Conservation (phyloP, 805 yeast genomes). For the Scheffersomyces ergatensis region DNA sequence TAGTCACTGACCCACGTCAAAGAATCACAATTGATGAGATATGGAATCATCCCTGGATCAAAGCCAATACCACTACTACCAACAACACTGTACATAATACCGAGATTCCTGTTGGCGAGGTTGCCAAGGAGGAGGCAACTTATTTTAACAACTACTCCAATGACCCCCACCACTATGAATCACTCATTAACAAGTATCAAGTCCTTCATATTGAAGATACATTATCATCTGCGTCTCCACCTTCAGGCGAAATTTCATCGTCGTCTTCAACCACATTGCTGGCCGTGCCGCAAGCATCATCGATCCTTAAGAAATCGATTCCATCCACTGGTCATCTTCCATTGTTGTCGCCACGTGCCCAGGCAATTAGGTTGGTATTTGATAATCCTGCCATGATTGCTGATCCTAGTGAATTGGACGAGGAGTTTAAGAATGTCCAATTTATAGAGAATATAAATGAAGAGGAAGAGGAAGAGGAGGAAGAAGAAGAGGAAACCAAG, state of each 20-base stretch:
- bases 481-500: conserved; percentile 6
- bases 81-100: no score
- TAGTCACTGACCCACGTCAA: conserved; percentile 66
- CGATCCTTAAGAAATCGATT: background rate
- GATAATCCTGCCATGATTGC: conserved; percentile 42
- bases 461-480: conserved; percentile 4
- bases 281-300: background rate
- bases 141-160: background rate
- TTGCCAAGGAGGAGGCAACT: no score
- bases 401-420: conserved; percentile 4
- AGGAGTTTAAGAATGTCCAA: conserved; percentile 13
- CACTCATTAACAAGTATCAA: conserved; percentile 2
- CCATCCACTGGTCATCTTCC: no score
- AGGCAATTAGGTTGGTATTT: conserved; percentile 41
- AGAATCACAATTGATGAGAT: conserved; percentile 70
- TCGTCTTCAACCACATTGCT: background rate
- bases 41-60: conserved; percentile 68
- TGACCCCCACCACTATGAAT: conserved; percentile 1
- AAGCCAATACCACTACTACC: conserved; percentile 2
- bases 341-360: conserved; percentile 32
- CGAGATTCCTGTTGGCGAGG: no score
- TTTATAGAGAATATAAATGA: conserved; percentile 19
- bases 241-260: background rate
- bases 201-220: conserved; percentile 3
- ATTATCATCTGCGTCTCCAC: background rate